phyloP scores from a whole-genome alignment of 352 stramenopile species.

The Pythium folliculosum region DNA sequence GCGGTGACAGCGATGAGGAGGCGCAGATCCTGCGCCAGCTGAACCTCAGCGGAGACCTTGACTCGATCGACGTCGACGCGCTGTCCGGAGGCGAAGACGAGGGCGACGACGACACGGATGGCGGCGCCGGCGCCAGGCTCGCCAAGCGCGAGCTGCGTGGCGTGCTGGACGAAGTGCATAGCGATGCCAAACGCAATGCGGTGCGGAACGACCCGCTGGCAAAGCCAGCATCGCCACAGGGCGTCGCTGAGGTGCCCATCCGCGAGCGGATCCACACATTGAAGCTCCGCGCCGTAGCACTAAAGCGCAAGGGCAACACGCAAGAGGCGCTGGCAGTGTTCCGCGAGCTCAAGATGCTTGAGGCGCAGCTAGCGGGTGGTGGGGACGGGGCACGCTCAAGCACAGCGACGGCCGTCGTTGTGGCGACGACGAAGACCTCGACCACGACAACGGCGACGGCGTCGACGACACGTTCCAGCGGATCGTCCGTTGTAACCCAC shows the following conservation, averaged over 20 bases:
- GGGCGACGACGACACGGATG: constrained; percentile 13
- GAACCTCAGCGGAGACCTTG: constrained; percentile 32
- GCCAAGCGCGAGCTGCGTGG: constrained; percentile 41
- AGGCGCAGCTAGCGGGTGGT: constrained; percentile 29
- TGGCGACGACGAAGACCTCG: not conserved
- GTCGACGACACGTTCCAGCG: not conserved
- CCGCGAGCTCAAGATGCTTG: constrained; percentile 57
- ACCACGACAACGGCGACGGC: not conserved
- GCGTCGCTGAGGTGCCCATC: not conserved
- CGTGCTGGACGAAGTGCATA: constrained; percentile 40
- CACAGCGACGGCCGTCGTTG: not conserved
- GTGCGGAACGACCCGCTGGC: not conserved
- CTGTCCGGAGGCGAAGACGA: constrained; percentile 29
- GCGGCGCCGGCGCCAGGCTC: constrained; percentile 20
- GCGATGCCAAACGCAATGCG: constrained; percentile 27
- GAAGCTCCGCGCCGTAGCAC: constrained; percentile 54
- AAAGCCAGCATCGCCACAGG: not conserved
- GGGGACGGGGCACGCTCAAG: not conserved
- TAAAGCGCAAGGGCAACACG: constrained; percentile 59
- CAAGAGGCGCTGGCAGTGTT: constrained; percentile 59
- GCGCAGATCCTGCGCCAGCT: constrained; percentile 58
- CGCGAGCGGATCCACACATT: constrained; percentile 39
- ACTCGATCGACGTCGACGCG: constrained; percentile 33
- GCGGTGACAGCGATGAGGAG: constrained; percentile 48
- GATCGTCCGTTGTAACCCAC: not conserved